These are phyloP conservation scores for Capsicum chinense DNA, from an alignment of 257 asterid species.

Conservation along the genomic window DNA sequence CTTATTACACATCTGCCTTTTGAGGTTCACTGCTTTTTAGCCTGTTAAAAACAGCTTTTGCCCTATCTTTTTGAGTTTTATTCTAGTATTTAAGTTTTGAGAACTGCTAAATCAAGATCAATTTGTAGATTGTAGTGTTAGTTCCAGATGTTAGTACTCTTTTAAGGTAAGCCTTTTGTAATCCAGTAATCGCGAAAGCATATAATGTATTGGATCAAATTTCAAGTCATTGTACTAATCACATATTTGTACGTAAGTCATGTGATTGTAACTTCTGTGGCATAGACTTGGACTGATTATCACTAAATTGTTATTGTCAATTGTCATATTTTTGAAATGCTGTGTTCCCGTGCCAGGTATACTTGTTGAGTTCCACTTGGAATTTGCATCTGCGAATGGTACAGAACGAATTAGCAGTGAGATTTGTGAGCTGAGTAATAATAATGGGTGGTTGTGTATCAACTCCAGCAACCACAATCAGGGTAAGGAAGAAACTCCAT, in stretches of 20 bases:
- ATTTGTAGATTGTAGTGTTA: not conserved
- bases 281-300: not conserved
- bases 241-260: not conserved
- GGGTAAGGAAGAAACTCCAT: slow-evolving; percentile 51
- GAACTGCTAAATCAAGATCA: slow-evolving; percentile 13
- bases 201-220: not conserved
- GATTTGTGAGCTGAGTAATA: slow-evolving; percentile 36
- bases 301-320: not conserved
- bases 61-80: not conserved
- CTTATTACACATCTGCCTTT: slow-evolving; percentile 1
- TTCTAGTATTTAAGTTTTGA: slow-evolving; percentile 1
- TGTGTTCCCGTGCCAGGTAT: not conserved
- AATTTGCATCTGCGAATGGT: slow-evolving; percentile 30
- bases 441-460: slow-evolving; percentile 92
- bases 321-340: not conserved
- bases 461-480: slow-evolving; percentile 44
- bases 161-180: slow-evolving; percentile 11
- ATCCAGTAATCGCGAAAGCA: not conserved
- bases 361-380: slow-evolving; percentile 20
- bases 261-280: not conserved
- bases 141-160: not conserved
- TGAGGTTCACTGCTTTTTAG: slow-evolving; percentile 23
- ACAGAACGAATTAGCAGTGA: slow-evolving; percentile 1
- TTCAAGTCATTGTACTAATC: not conserved
- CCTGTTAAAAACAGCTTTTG: slow-evolving; percentile 21